These are phyloP conservation scores for Barnettozyma wickerhamii DNA, from an alignment of 805 yeast species.

Conservation along the genomic window DNA sequence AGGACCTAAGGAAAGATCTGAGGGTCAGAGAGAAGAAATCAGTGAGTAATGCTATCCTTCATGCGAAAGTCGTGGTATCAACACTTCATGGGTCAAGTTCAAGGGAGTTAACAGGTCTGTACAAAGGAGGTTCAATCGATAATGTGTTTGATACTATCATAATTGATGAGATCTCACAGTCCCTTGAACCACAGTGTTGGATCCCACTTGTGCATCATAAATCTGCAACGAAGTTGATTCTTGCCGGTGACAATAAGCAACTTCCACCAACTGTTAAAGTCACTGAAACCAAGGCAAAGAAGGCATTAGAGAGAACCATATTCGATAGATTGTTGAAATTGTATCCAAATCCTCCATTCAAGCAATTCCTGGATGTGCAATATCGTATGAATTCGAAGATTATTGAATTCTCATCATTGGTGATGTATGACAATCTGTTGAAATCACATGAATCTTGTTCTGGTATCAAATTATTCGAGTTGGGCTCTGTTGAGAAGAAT, in stretches of 20 bases:
- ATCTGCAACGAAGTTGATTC: conserved; percentile 49
- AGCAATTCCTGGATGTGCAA: conserved; percentile 65
- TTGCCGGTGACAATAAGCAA: conserved; percentile 94
- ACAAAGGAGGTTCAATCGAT: conserved; percentile 27
- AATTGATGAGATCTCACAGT: conserved; percentile 93
- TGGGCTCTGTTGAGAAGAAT: conserved; percentile 42
- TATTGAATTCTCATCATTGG: conserved; percentile 71
- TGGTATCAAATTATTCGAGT: conserved; percentile 46
- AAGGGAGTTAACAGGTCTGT: conserved; percentile 55
- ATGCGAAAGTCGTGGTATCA: conserved; percentile 67
- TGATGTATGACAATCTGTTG: conserved; percentile 59
- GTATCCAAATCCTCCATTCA: conserved; percentile 35
- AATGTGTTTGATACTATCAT: conserved; percentile 70
- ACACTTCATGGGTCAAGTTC: conserved; percentile 90
- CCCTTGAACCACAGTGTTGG: conserved; percentile 96
- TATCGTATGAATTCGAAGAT: conserved; percentile 82
- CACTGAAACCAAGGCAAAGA: conserved; percentile 36
- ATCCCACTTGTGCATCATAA: conserved; percentile 75
- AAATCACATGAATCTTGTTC: conserved; percentile 59
- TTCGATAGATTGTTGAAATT: conserved; percentile 71
- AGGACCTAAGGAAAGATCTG: conserved; percentile 65
- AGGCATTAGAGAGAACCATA: conserved; percentile 56
- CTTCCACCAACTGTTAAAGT: conserved; percentile 84
- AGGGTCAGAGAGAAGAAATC: conserved; percentile 61
- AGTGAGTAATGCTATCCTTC: conserved; percentile 49